Evolutionary conservation across 257 asterid species (phyloP).

Genomic region (Linderniella brevidens): DNA sequence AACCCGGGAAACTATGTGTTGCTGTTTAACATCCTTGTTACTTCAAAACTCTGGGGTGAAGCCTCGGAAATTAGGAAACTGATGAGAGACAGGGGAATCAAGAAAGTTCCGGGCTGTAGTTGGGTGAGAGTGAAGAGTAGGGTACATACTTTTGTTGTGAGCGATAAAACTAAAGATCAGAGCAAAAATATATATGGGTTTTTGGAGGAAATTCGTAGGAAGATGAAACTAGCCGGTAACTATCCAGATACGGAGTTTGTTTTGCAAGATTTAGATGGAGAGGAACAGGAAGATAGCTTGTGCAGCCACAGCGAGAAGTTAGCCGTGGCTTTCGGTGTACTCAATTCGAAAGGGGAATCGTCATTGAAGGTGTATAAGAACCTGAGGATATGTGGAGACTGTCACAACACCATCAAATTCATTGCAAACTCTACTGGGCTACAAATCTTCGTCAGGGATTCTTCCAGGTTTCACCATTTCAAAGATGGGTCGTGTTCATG

Average conservation of each 20-base stretch:
- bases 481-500: slow-evolving; percentile 33
- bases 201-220: slow-evolving; percentile 31
- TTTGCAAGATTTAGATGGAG: slow-evolving; percentile 49
- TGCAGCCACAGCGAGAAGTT: slow-evolving; percentile 68
- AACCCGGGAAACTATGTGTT: slow-evolving; percentile 55
- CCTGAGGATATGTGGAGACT: slow-evolving; percentile 34
- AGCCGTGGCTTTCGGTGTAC: slow-evolving; percentile 61
- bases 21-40: slow-evolving; percentile 44
- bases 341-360: slow-evolving; percentile 42
- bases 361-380: slow-evolving; percentile 47
- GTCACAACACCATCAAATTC: slow-evolving; percentile 43
- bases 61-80: slow-evolving; percentile 44
- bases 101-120: slow-evolving; percentile 58
- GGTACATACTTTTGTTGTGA: slow-evolving; percentile 43
- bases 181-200: slow-evolving; percentile 23
- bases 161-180: slow-evolving; percentile 29
- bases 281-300: slow-evolving; percentile 51
- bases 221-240: slow-evolving; percentile 46
- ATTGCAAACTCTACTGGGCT: slow-evolving; percentile 18
- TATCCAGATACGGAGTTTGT: slow-evolving; percentile 43
- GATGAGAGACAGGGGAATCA: slow-evolving; percentile 59
- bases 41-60: slow-evolving; percentile 45
- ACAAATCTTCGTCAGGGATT: slow-evolving; percentile 27
- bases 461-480: slow-evolving; percentile 41
- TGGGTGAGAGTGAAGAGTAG: slow-evolving; percentile 47